Evolutionary conservation across 176 grass and related monocot species (phyloP).

Genomic region (Aegilops tauschii): DNA sequence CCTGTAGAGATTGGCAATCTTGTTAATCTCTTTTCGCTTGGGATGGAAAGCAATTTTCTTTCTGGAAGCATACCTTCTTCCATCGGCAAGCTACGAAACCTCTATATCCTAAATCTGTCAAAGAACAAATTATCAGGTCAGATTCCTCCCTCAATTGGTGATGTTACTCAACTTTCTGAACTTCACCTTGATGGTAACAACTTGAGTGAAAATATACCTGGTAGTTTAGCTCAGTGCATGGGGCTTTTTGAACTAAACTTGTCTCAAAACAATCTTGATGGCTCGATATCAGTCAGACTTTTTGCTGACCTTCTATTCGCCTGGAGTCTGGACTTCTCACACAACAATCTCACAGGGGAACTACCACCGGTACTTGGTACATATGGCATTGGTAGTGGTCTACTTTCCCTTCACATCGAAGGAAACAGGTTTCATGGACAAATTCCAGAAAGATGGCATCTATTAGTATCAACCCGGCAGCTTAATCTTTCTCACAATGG

Average conservation of each 20-base stretch:
- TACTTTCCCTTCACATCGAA: background rate
- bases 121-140: conserved; percentile 53
- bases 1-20: conserved; percentile 29
- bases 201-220: conserved; percentile 42
- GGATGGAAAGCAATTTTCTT: conserved; percentile 45
- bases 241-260: conserved; percentile 40
- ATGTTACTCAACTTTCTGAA: conserved; percentile 26
- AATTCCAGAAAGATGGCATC: background rate
- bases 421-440: background rate
- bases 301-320: background rate
- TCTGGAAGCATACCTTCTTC: conserved; percentile 35
- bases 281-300: background rate
- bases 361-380: background rate
- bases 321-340: background rate
- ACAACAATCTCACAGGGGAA: background rate
- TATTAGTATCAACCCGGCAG: background rate
- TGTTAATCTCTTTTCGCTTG: conserved; percentile 27
- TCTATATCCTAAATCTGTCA: conserved; percentile 36
- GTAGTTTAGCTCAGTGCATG: conserved; percentile 23
- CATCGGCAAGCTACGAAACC: conserved; percentile 24
- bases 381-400: background rate
- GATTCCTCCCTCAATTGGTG: conserved; percentile 34
- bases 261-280: conserved; percentile 9
- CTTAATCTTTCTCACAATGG: conserved; percentile 13
- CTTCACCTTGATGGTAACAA: conserved; percentile 35